phyloP scores from a whole-genome alignment of 495 filamentous ascomycete genomes.

The Talaromyces thailandensis region DNA sequence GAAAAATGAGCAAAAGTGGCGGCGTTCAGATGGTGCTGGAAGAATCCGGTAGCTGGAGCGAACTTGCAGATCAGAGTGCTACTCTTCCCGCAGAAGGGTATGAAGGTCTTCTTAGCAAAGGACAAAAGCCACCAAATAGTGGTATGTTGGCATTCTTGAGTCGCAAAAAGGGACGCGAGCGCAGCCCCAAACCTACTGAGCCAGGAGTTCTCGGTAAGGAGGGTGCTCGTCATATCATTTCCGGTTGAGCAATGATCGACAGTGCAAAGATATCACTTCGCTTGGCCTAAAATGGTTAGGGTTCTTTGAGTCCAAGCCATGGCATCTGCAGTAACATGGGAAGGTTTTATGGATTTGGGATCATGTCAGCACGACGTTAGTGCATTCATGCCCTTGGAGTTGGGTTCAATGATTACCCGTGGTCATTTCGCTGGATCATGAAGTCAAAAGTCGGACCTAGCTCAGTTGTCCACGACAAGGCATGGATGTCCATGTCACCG shows the following conservation, averaged over 20 bases:
- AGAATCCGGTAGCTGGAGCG: conserved; percentile 80
- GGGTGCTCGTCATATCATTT: conserved; percentile 61
- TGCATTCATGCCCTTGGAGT: neutral
- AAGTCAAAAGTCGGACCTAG: neutral
- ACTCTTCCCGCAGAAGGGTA: conserved; percentile 61
- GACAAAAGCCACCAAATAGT: conserved; percentile 40
- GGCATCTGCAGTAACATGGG: neutral
- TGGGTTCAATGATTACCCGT: neutral
- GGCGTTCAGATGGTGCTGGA: conserved; percentile 88
- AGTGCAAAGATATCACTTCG: neutral
- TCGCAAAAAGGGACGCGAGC: conserved; percentile 80
- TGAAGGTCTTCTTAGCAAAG: conserved; percentile 35
- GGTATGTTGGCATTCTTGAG: conserved; percentile 87
- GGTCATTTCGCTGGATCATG: neutral
- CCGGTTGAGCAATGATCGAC: conserved; percentile 7
- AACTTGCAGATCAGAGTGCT: conserved; percentile 74
- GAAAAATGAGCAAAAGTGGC: conserved; percentile 67
- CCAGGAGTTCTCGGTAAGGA: conserved; percentile 91
- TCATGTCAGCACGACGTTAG: neutral
- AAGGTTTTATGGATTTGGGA: neutral
- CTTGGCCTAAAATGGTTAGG: neutral
- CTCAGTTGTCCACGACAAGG: neutral
- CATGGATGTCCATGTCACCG: neutral
- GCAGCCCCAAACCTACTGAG: conserved; percentile 91
- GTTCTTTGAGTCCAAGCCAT: neutral